Evolutionary conservation across 1,284 basidiomycete genomes (phyloP), one percentile per base, ranked within the genome.

Genomic region (Ustilago lituana): DNA sequence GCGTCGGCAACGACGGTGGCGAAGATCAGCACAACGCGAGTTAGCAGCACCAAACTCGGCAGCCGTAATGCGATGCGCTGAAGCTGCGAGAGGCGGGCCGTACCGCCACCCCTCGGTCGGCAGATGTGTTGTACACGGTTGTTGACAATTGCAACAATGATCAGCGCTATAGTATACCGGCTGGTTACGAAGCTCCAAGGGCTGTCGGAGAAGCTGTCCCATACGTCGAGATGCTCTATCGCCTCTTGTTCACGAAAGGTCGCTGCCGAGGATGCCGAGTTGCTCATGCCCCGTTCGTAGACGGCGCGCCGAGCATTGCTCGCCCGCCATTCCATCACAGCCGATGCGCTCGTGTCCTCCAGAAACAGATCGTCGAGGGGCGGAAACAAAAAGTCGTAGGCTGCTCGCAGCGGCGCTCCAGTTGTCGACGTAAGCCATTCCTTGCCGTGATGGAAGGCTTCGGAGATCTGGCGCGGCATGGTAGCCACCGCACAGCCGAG

Each of bases 91-190:
- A 80, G 59, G 4, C 52, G 57, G 5, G 38, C 32, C 19, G 65
- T 38, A 20, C 69, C 70, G 6, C 77, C 61, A 5, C 68, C 64
- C 4, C 74, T 38, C 9, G 78, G 77, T 1, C 77, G 58, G 51
- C 78, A 80, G 36, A 80, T 73, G 52, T 80, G 77, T 26, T 77
- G 72, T 7, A 80, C 74, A 4, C 78, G 66, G 37, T 80, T 79
- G 39, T 68, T 69, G 35, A 78, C 29, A 22, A 78, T 65, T 7
- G 70, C 74, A 33, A 78, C 67, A 20, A 65, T 44, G 22, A 72
- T 46, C n/a, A 80, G 57, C 3, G 71, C 66, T 20, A 75, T 27
- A 7, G 71, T 51, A 33, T 77, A 80, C 3, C 77, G 73, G 17
- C 77, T 78, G 27, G 67, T 63, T 17, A 79, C 38, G 31, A 79